phyloP scores from a whole-genome alignment of 768 basidiomycete species.

The Botryobasidium botryosum region DNA sequence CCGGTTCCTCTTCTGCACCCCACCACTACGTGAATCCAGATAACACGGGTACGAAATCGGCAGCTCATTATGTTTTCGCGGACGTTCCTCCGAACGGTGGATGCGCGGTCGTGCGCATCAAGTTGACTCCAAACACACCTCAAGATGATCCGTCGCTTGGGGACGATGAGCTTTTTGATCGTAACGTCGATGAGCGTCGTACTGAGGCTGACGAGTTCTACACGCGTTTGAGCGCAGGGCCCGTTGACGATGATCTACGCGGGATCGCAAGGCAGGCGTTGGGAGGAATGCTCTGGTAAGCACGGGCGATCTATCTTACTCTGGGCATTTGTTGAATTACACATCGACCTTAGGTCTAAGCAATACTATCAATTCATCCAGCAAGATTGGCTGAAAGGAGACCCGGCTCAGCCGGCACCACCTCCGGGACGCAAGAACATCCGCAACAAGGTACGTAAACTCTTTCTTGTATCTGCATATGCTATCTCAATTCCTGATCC shows the following conservation, averaged over 20 bases:
- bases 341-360: constrained; percentile 40
- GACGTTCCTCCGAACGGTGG: constrained; percentile 85
- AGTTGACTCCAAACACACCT: constrained; percentile 63
- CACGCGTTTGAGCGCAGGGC: constrained; percentile 54
- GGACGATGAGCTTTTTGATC: constrained; percentile 83
- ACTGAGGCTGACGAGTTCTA: constrained; percentile 97
- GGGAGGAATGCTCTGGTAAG: constrained; percentile 84
- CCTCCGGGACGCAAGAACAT: constrained; percentile 75
- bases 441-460: constrained; percentile 50
- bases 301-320: background rate
- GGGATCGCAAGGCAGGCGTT: constrained; percentile 96
- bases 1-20: background rate
- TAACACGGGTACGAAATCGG: constrained; percentile 78
- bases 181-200: constrained; percentile 72
- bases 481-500: background rate
- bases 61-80: constrained; percentile 75
- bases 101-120: constrained; percentile 86
- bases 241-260: constrained; percentile 80
- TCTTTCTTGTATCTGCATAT: background rate
- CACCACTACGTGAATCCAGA: constrained; percentile 52
- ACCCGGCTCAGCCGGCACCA: constrained; percentile 87
- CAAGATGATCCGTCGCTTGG: constrained; percentile 65
- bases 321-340: background rate
- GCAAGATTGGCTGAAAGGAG: constrained; percentile 91
- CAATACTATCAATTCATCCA: constrained; percentile 95